phyloP scores from a whole-genome alignment of 2,329 filamentous ascomycete genomes.

The Fusarium nygamai region DNA sequence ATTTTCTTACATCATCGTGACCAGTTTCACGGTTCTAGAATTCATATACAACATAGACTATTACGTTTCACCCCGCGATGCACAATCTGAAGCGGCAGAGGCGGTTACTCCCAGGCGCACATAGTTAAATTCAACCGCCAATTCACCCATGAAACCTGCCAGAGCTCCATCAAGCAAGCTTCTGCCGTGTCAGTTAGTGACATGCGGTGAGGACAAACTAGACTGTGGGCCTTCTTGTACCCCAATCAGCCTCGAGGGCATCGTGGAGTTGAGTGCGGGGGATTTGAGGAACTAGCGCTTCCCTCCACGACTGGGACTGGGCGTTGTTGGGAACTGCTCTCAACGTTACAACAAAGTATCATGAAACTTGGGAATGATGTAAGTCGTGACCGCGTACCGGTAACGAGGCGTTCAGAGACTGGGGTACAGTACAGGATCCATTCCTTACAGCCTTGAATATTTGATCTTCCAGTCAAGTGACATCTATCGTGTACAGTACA shows the following conservation, averaged over 20 bases:
- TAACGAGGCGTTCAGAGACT: not conserved
- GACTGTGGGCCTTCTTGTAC: slow-evolving; percentile 8
- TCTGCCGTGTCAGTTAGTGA: slow-evolving; percentile 25
- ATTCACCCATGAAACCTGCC: slow-evolving; percentile 36
- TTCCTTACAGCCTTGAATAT: not conserved
- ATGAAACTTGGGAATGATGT: slow-evolving; percentile 22
- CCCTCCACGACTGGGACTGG: slow-evolving; percentile 22
- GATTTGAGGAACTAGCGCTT: slow-evolving; percentile 20
- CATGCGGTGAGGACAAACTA: slow-evolving; percentile 39
- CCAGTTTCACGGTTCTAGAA: slow-evolving; percentile 11
- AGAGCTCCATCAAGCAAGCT: slow-evolving; percentile 17
- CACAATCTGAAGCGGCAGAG: slow-evolving; percentile 13
- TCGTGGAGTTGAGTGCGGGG: slow-evolving; percentile 42
- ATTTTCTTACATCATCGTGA: not conserved
- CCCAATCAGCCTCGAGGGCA: slow-evolving; percentile 34
- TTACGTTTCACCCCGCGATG: slow-evolving; percentile 19
- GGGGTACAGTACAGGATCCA: slow-evolving; percentile 2
- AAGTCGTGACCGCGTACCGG: slow-evolving; percentile 3
- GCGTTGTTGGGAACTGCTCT: slow-evolving; percentile 32
- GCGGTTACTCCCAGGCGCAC: slow-evolving; percentile 1
- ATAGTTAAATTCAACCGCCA: not conserved
- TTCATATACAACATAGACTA: slow-evolving; percentile 17
- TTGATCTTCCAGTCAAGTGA: not conserved
- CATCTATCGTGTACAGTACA: not conserved
- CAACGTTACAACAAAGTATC: slow-evolving; percentile 29